phyloP scores from a whole-genome alignment of 306 rosid genomes.

The Sicyos edulis region DNA sequence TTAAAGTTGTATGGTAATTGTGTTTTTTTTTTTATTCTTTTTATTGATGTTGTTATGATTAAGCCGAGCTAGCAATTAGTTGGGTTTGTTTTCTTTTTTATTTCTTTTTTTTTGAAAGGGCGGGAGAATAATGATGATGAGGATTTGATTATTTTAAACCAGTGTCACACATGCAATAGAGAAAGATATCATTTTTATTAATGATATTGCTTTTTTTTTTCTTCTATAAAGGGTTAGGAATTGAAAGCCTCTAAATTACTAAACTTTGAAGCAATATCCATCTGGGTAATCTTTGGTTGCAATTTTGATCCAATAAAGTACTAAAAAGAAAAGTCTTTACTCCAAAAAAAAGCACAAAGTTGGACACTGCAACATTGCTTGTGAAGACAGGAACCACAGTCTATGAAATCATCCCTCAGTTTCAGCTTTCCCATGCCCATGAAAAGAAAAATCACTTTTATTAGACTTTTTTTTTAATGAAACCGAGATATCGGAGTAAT shows the following conservation, averaged over 20 bases:
- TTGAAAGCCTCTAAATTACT: constrained; percentile 1
- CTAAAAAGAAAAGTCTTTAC: neutral
- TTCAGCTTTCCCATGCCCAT: constrained; percentile 3
- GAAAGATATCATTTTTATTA: neutral
- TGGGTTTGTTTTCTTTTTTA: constrained; percentile 1
- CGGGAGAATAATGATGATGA: neutral
- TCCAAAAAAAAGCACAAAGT: too few relatives aligned
- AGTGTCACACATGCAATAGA: neutral
- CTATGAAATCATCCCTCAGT: neutral
- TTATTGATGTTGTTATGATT: neutral
- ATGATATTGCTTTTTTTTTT: neutral
- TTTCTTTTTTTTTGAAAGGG: neutral
- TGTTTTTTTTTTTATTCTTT: neutral
- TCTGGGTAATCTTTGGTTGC: constrained; percentile 18
- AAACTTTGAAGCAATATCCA: constrained; percentile 10
- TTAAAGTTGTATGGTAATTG: constrained; percentile 3
- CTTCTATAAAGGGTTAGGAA: constrained; percentile 1
- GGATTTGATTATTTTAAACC: neutral
- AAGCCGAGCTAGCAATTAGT: constrained; percentile 15
- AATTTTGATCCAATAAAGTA: constrained; percentile 17
- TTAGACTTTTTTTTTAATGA: too few relatives aligned
- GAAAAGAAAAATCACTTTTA: too few relatives aligned
- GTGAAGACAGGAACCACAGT: too few relatives aligned
- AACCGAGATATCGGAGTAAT: too few relatives aligned
- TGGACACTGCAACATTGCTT: too few relatives aligned